A percentile compares a stretch with the other conserved stretches of the same genome.
These are phyloP conservation scores for Allium cepa DNA, from an alignment of 106 monocot species.

Conservation along the genomic window DNA sequence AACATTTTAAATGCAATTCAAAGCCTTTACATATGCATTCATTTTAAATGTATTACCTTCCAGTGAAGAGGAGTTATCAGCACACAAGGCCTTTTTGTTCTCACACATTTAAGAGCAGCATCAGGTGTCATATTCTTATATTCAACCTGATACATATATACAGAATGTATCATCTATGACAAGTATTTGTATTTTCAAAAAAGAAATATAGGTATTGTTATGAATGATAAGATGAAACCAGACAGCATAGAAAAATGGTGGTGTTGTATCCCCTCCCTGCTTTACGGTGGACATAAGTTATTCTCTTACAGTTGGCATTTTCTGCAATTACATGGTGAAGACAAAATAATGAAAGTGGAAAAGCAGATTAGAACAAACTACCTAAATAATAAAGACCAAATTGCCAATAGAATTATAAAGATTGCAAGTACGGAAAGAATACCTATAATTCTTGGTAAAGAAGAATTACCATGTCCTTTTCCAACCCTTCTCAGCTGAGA, in stretches of 20 bases:
- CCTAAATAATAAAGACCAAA: no score
- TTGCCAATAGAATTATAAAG: no score
- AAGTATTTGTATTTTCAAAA: not conserved
- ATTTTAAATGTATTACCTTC: slow-evolving; percentile 29
- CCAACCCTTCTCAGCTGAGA: no score
- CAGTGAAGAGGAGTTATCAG: slow-evolving; percentile 69
- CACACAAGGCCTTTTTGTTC: slow-evolving; percentile 68
- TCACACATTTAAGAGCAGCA: slow-evolving; percentile 65
- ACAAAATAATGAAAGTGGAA: not conserved
- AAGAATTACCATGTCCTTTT: no score
- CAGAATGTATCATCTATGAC: not conserved
- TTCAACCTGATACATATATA: slow-evolving; percentile 39
- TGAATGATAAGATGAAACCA: slow-evolving; percentile 20
- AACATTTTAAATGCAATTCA: not conserved
- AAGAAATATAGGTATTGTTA: no score
- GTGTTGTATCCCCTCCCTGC: slow-evolving; percentile 64
- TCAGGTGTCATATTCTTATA: slow-evolving; percentile 71
- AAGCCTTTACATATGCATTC: not conserved
- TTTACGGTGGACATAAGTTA: slow-evolving; percentile 62
- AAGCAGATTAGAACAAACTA: no score
- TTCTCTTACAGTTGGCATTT: slow-evolving; percentile 40
- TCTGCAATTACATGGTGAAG: slow-evolving; percentile 10
- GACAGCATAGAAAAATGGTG: slow-evolving; percentile 57
- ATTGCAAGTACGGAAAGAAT: no score
- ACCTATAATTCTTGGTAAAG: no score